Conservation (phyloP, 805 yeast genomes). For the Barnettozyma californica region DNA sequence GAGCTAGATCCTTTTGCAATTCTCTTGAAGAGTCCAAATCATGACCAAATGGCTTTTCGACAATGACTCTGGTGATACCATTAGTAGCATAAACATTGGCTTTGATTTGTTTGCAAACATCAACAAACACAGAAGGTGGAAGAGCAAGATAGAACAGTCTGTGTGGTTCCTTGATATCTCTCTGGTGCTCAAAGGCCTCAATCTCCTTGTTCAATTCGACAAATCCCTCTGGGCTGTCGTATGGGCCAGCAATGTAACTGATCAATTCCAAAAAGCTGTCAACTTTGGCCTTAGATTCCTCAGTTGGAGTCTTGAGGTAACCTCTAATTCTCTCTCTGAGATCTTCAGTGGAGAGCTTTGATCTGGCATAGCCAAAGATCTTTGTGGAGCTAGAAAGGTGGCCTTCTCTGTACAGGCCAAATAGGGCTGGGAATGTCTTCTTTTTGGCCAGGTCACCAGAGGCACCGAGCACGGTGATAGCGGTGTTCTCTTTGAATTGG, state of each 20-base stretch:
- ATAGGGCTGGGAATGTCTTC: slow-evolving; percentile 87
- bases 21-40: slow-evolving; percentile 76
- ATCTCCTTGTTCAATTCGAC: slow-evolving; percentile 47
- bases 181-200: slow-evolving; percentile 50
- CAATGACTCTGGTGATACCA: slow-evolving; percentile 76
- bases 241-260: slow-evolving; percentile 70
- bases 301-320: slow-evolving; percentile 52
- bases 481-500: slow-evolving; percentile 57
- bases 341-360: slow-evolving; percentile 62
- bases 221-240: slow-evolving; percentile 79
- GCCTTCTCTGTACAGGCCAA: slow-evolving; percentile 74
- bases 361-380: slow-evolving; percentile 90
- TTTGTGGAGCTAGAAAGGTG: slow-evolving; percentile 62
- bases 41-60: slow-evolving; percentile 97
- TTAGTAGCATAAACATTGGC: slow-evolving; percentile 57
- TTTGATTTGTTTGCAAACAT: slow-evolving; percentile 72
- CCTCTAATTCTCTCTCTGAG: slow-evolving; percentile 62
- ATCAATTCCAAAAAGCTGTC: slow-evolving; percentile 63
- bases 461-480: slow-evolving; percentile 86
- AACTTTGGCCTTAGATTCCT: slow-evolving; percentile 35
- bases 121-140: slow-evolving; percentile 87
- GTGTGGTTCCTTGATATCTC: slow-evolving; percentile 49
- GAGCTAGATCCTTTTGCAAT: slow-evolving; percentile 72
- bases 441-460: slow-evolving; percentile 94
- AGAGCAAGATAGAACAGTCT: slow-evolving; percentile 88